Evolutionary conservation across 805 yeast species (phyloP).

Genomic region (Grigorovia jiainica): DNA sequence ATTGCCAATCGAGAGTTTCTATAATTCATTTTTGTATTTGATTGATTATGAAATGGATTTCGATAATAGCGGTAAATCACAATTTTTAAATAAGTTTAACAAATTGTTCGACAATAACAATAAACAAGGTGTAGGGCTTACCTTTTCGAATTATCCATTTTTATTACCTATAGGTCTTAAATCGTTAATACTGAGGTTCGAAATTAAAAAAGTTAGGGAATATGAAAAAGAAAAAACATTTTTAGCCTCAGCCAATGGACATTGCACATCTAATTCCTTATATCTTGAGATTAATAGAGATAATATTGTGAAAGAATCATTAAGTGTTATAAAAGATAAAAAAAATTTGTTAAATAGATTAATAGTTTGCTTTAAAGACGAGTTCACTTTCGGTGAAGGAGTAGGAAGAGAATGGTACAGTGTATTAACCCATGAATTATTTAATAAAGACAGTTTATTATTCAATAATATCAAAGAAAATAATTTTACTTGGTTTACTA

Average conservation of each 20-base stretch:
- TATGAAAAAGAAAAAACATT: slow-evolving; percentile 85
- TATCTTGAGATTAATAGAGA: slow-evolving; percentile 60
- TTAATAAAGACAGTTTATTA: slow-evolving; percentile 59
- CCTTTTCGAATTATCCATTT: slow-evolving; percentile 80
- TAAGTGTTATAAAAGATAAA: slow-evolving; percentile 45
- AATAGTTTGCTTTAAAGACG: slow-evolving; percentile 71
- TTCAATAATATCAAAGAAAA: slow-evolving; percentile 62
- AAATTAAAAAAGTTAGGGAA: slow-evolving; percentile 74
- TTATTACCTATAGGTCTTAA: slow-evolving; percentile 74
- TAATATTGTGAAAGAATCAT: slow-evolving; percentile 63
- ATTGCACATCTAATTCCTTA: slow-evolving; percentile 59
- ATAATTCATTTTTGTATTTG: slow-evolving; percentile 75
- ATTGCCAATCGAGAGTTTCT: slow-evolving; percentile 35
- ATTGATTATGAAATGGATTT: slow-evolving; percentile 72
- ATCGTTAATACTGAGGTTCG: slow-evolving; percentile 70
- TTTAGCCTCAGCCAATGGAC: slow-evolving; percentile 57
- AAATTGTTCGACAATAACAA: neutral
- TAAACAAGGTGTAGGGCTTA: slow-evolving; percentile 6
- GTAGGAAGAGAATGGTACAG: slow-evolving; percentile 89
- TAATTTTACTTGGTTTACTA: slow-evolving; percentile 69
- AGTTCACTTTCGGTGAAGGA: slow-evolving; percentile 94
- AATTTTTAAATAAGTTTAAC: neutral
- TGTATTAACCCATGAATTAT: slow-evolving; percentile 58
- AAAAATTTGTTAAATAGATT: slow-evolving; percentile 63
- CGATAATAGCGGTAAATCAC: slow-evolving; percentile 51